phyloP scores from a whole-genome alignment of 768 basidiomycete species.

The Tricholoma hemisulphureum region DNA sequence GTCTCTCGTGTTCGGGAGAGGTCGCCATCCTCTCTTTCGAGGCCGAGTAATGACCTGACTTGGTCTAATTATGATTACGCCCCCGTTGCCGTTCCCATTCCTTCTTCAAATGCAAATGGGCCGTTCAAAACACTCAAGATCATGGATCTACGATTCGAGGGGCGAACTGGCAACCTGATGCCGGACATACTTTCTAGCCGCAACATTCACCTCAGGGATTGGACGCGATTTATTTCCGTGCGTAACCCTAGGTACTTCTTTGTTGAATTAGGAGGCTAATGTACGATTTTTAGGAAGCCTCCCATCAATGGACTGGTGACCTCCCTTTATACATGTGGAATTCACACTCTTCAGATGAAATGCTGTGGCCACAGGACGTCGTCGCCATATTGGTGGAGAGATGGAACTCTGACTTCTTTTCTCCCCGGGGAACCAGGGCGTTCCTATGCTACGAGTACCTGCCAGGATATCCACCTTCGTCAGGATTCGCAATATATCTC shows the following conservation, averaged over 20 bases:
- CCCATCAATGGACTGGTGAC: conserved; percentile 14
- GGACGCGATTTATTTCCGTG: conserved; percentile 21
- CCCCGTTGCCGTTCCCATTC: no score
- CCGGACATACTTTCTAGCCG: conserved; percentile 12
- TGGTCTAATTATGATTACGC: neutral
- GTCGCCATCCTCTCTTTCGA: neutral
- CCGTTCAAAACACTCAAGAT: conserved; percentile 15
- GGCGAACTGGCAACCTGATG: conserved; percentile 6
- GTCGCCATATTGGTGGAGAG: conserved; percentile 14
- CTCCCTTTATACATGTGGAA: neutral
- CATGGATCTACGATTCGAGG: conserved; percentile 20
- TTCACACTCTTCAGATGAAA: neutral
- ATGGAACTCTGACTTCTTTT: conserved; percentile 20
- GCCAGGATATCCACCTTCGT: conserved; percentile 18
- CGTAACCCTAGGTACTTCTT: neutral
- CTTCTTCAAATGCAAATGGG: neutral
- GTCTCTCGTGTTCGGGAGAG: neutral
- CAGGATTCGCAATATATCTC: conserved; percentile 25
- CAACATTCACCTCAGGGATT: conserved; percentile 13
- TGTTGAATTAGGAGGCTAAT: neutral
- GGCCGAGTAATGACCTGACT: neutral
- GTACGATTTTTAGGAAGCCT: conserved; percentile 14
- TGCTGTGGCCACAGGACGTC: conserved; percentile 21
- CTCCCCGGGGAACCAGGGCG: conserved; percentile 9
- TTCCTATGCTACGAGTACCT: conserved; percentile 21